A percentile compares a stretch with the other conserved stretches of the same genome.
Conservation (phyloP, 352 stramenopile genomes). For the Phytophthora aleatoria region DNA sequence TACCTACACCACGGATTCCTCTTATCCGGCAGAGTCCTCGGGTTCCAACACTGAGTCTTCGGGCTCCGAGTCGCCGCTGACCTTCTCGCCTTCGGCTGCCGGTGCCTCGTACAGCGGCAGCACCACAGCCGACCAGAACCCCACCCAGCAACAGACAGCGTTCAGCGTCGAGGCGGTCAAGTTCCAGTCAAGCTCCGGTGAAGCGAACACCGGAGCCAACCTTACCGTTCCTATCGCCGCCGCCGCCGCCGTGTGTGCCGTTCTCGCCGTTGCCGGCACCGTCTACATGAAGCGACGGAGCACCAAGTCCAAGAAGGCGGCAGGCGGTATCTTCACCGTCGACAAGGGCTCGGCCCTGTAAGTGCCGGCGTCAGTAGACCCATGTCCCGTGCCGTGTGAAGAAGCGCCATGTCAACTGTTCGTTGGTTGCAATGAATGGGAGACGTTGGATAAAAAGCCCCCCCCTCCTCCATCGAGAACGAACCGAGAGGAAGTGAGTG, state of each 20-base stretch:
- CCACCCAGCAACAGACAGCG: slow-evolving; percentile 24
- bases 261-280: slow-evolving; percentile 51
- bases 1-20: slow-evolving; percentile 17
- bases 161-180: slow-evolving; percentile 44
- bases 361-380: slow-evolving; percentile 14
- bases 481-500: slow-evolving; percentile 36
- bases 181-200: slow-evolving; percentile 40
- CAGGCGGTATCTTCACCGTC: slow-evolving; percentile 71
- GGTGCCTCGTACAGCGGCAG: slow-evolving; percentile 30
- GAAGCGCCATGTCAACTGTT: slow-evolving; percentile 29
- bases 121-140: slow-evolving; percentile 29
- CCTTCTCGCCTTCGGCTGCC: slow-evolving; percentile 40
- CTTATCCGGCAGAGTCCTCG: background rate
- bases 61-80: slow-evolving; percentile 29
- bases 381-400: slow-evolving; percentile 31
- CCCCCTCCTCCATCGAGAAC: slow-evolving; percentile 24
- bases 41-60: slow-evolving; percentile 7
- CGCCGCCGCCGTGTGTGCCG: slow-evolving; percentile 42
- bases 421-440: slow-evolving; percentile 42
- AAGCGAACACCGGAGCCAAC: background rate
- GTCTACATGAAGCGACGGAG: slow-evolving; percentile 73
- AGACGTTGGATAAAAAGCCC: slow-evolving; percentile 30
- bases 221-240: slow-evolving; percentile 34
- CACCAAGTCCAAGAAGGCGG: slow-evolving; percentile 51
- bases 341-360: slow-evolving; percentile 82